Evolutionary conservation across 1,284 basidiomycete species (phyloP), one percentile per base, ranked within the genome.

Genomic region (Microstroma glucosiphilum): DNA sequence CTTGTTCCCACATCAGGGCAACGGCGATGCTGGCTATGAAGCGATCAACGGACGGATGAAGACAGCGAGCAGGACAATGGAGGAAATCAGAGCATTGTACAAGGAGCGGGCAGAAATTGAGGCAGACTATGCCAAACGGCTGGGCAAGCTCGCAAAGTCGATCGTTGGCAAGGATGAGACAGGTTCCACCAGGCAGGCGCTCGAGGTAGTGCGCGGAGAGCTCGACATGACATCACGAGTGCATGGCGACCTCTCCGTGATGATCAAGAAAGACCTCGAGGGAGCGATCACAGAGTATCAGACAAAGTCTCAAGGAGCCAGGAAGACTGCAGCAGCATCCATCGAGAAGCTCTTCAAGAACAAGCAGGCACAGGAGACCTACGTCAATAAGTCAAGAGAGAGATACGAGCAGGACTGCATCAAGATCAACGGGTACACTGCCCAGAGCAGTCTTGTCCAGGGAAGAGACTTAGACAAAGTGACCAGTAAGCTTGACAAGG

Each of bases 371-470:
- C 77, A 78, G 56, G 69, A 72, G 59, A 62, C 63, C 57, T 77
- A 76, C 62, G 70, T 74, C 60, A 65, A 70, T 66, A 72, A 84
- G 80, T 90, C 94, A 1, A 86, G 90, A 67, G 91, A 96, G 78
- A 91, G 92, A 77, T 98, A 97, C 82, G 92, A 96, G 80, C 84
- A 85, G 60, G 92, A 97, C 77, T 96, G 93, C 80, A 84, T 96
- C 66, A 87, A 89, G 66, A 93, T 97, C 84, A 97, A 97, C 79
- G 89, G 91, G 8, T 93, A 90, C 79, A 94, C 92, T 2, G 94
- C 94, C 1, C 92, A 96, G 81, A 87, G 88, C 59, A 89, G 90
- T 6, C 85, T 98, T 11, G 88, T 92, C 21, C 94, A 98, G 80
- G 96, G 94, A 41, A 88, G 87, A 69, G 94, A 97, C 68, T 83